Evolutionary conservation across 2,329 filamentous ascomycete species (phyloP).

Genomic region (Verticillium isaacii): DNA sequence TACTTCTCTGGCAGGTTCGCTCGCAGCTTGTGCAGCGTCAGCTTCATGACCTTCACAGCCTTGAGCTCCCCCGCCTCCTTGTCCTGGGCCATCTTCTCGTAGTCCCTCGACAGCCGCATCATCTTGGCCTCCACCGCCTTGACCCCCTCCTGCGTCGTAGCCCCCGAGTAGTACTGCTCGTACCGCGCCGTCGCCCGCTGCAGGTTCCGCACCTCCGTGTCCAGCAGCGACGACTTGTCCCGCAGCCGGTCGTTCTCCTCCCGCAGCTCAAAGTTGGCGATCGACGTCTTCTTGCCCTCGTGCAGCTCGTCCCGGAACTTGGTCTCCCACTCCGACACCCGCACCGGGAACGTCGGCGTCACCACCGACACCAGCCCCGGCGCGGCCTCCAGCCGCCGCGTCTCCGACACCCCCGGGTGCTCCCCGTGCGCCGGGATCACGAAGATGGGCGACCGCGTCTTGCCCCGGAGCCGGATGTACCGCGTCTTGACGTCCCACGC

Average conservation of each 20-base stretch:
- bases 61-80: not conserved
- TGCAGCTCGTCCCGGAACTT: slow-evolving; percentile 18
- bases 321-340: slow-evolving; percentile 25
- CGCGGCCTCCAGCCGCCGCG: slow-evolving; percentile 35
- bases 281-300: slow-evolving; percentile 7
- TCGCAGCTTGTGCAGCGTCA: not conserved
- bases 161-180: slow-evolving; percentile 7
- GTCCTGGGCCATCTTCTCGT: not conserved
- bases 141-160: not conserved
- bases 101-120: not conserved
- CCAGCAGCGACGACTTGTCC: slow-evolving; percentile 10
- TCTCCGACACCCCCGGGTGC: slow-evolving; percentile 39
- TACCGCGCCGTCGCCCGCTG: slow-evolving; percentile 3
- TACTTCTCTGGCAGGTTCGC: slow-evolving; percentile 2
- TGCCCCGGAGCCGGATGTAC: slow-evolving; percentile 45
- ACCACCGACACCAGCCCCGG: slow-evolving; percentile 31
- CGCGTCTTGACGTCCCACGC: slow-evolving; percentile 44
- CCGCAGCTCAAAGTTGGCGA: slow-evolving; percentile 10
- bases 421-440: slow-evolving; percentile 44
- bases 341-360: slow-evolving; percentile 20
- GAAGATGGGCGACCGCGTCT: slow-evolving; percentile 43
- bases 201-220: slow-evolving; percentile 6
- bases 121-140: slow-evolving; percentile 3
- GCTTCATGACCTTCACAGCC: not conserved
- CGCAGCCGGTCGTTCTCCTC: slow-evolving; percentile 10